A percentile compares a stretch with the other conserved stretches of the same genome.
phyloP scores from a whole-genome alignment of 805 yeast genomes.

The Scheffersomyces ergatensis region DNA sequence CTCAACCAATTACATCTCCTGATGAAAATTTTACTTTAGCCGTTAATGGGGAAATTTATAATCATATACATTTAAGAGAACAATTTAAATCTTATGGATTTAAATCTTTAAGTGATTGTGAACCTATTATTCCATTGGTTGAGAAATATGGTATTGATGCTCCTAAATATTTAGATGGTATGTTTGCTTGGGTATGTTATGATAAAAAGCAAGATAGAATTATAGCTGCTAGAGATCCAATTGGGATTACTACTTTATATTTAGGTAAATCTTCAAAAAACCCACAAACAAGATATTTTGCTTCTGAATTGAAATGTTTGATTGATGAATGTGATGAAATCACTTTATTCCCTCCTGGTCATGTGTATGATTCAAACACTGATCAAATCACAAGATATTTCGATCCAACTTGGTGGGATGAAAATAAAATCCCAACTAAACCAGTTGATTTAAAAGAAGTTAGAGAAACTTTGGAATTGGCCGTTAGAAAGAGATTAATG shows the following conservation, averaged over 20 bases:
- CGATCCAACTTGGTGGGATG: constrained; percentile 95
- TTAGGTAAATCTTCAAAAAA: constrained; percentile 75
- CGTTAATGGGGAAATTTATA: constrained; percentile 98
- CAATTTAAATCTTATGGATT: constrained; percentile 70
- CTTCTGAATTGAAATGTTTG: constrained; percentile 92
- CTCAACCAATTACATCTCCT: constrained; percentile 88
- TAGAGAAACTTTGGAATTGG: constrained; percentile 81
- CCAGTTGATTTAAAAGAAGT: constrained; percentile 71
- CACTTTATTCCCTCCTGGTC: constrained; percentile 97
- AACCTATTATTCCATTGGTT: constrained; percentile 92
- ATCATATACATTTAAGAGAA: constrained; percentile 87
- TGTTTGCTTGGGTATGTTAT: constrained; percentile 94
- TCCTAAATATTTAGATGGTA: constrained; percentile 92
- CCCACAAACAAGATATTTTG: constrained; percentile 82
- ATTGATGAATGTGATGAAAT: constrained; percentile 93
- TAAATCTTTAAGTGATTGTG: constrained; percentile 93
- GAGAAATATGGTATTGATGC: constrained; percentile 85
- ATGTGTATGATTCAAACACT: constrained; percentile 88
- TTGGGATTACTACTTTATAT: constrained; percentile 94
- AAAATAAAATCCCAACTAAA: constrained; percentile 63
- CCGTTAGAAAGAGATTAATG: constrained; percentile 99
- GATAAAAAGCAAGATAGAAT: constrained; percentile 84
- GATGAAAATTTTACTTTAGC: constrained; percentile 74
- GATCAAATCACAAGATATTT: constrained; percentile 85
- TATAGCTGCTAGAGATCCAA: constrained; percentile 97